These are phyloP conservation scores for Pleurotus cornucopiae DNA, from an alignment of 768 basidiomycete genomes.

Conservation along the genomic window DNA sequence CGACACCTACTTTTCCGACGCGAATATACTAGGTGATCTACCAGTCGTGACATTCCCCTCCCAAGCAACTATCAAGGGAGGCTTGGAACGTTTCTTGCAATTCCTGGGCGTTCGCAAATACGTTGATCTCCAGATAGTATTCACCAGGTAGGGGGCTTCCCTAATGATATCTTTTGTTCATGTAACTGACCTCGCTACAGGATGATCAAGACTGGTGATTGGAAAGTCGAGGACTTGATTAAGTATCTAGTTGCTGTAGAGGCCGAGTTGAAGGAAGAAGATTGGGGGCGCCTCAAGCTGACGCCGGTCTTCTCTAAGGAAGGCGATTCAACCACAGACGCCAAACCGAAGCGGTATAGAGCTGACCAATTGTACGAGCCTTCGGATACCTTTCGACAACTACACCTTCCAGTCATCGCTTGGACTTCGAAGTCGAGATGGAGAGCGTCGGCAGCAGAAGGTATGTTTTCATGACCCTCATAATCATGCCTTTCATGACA, in stretches of 20 bases:
- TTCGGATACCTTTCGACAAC: conserved; percentile 56
- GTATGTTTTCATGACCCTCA: conserved; percentile 30
- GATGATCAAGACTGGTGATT: conserved; percentile 87
- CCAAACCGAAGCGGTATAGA: conserved; percentile 45
- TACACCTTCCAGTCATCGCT: conserved; percentile 80
- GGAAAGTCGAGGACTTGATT: conserved; percentile 81
- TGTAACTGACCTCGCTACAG: conserved; percentile 27
- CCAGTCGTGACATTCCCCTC: conserved; percentile 75
- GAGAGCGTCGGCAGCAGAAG: conserved; percentile 82
- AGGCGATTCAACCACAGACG: conserved; percentile 16
- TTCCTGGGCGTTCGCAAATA: conserved; percentile 85
- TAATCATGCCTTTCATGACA: background rate
- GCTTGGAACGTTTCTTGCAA: conserved; percentile 65
- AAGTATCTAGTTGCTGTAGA: conserved; percentile 86
- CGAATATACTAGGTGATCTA: conserved; percentile 85
- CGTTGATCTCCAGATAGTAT: conserved; percentile 91
- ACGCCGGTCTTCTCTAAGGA: conserved; percentile 81
- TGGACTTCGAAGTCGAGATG: conserved; percentile 83
- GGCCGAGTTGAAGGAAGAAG: conserved; percentile 41
- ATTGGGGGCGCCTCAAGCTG: conserved; percentile 46
- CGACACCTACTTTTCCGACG: conserved; percentile 81
- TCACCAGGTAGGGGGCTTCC: conserved; percentile 54
- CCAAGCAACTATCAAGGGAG: conserved; percentile 56
- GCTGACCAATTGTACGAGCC: conserved; percentile 88
- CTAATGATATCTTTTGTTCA: background rate